Evolutionary conservation across 495 filamentous ascomycete species (phyloP).

Genomic region (Mytilinidion resinicola): DNA sequence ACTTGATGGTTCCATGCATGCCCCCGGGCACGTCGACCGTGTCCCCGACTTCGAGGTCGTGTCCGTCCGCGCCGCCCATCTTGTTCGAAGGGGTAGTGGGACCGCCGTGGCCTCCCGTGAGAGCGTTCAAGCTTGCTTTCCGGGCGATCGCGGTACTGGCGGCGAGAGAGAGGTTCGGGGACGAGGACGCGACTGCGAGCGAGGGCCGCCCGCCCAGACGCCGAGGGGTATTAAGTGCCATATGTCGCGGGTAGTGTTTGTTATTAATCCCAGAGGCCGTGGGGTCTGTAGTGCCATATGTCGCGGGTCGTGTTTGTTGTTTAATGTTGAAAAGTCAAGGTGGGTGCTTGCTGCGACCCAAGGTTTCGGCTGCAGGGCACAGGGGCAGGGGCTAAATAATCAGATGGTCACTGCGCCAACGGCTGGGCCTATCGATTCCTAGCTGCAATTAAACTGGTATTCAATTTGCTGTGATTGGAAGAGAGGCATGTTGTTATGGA

Average conservation of each 20-base stretch:
- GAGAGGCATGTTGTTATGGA: no score
- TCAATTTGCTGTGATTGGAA: no score
- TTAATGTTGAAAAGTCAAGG: background rate
- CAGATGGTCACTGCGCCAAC: no score
- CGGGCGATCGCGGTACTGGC: slow-evolving; percentile 48
- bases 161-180: slow-evolving; percentile 47
- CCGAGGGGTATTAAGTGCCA: slow-evolving; percentile 40
- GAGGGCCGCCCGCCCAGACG: slow-evolving; percentile 40
- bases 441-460: no score
- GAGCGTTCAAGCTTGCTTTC: slow-evolving; percentile 59
- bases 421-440: no score
- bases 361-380: no score
- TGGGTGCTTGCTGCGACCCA: no score
- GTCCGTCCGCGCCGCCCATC: slow-evolving; percentile 37
- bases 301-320: slow-evolving; percentile 6
- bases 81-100: slow-evolving; percentile 34
- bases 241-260: slow-evolving; percentile 9
- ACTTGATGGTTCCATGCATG: slow-evolving; percentile 87
- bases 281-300: slow-evolving; percentile 1
- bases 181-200: slow-evolving; percentile 49
- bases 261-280: background rate
- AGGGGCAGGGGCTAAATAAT: no score
- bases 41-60: slow-evolving; percentile 74
- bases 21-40: slow-evolving; percentile 88
- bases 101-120: slow-evolving; percentile 50